These are phyloP conservation scores for Amorphotheca resinae DNA, from an alignment of 495 filamentous ascomycete species.

Conservation along the genomic window DNA sequence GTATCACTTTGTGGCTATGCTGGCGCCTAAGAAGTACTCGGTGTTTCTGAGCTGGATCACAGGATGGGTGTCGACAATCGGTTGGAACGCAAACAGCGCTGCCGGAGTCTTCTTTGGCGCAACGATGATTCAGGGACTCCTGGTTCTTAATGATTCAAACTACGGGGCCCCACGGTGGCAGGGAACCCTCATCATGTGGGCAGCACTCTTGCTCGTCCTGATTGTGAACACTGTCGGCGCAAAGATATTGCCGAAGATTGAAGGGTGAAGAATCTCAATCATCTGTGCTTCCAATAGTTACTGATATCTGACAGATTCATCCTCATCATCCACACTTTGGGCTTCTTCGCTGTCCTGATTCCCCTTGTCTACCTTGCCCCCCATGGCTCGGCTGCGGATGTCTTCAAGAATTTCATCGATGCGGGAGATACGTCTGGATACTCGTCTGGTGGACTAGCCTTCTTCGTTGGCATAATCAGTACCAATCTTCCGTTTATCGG, in stretches of 20 bases:
- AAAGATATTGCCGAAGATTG: neutral
- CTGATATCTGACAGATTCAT: conserved; percentile 9
- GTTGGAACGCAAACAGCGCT: neutral
- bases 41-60: conserved; percentile 29
- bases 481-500: neutral
- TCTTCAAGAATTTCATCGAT: conserved; percentile 34
- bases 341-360: conserved; percentile 37
- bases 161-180: neutral
- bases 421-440: conserved; percentile 29
- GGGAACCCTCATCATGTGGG: neutral
- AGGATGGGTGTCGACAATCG: neutral
- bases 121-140: neutral
- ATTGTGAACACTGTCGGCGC: neutral
- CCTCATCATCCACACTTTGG: conserved; percentile 31
- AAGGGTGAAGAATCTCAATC: too few species aligned
- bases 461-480: neutral
- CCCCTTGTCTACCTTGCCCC: conserved; percentile 23
- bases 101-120: neutral
- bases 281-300: too few species aligned
- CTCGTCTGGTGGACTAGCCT: conserved; percentile 15
- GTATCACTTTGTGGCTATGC: conserved; percentile 32
- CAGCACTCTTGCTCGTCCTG: neutral
- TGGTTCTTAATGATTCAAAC: neutral
- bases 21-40: conserved; percentile 27
- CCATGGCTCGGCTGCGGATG: conserved; percentile 22